Evolutionary conservation across 169 alveolate species (phyloP).

Genomic region (Plasmodium billcollinsi): DNA sequence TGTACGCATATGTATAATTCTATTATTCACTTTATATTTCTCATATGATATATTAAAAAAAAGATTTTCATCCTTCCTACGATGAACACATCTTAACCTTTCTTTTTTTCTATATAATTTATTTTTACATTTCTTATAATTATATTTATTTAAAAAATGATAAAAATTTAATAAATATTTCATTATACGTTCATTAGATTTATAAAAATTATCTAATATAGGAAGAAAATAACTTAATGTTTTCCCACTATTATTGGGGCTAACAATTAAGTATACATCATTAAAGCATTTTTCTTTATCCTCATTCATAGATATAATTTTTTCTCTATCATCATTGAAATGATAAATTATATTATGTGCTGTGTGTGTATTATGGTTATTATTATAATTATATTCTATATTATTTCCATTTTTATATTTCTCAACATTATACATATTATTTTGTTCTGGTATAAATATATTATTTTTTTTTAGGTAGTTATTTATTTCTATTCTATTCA

Average conservation of each 20-base stretch:
- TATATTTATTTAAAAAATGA: constrained; percentile 68
- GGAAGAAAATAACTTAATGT: constrained; percentile 77
- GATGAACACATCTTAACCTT: constrained; percentile 22
- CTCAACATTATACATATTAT: constrained; percentile 42
- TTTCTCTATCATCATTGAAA: not conserved
- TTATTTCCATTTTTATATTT: constrained; percentile 19
- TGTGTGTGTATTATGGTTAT: not conserved
- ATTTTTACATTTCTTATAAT: constrained; percentile 71
- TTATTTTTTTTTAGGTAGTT: constrained; percentile 25
- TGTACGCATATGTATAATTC: constrained; percentile 45
- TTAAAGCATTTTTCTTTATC: constrained; percentile 43
- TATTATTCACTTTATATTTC: constrained; percentile 47
- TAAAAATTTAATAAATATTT: constrained; percentile 56
- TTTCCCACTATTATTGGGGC: constrained; percentile 75
- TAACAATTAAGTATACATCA: constrained; percentile 61
- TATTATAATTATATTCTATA: not conserved
- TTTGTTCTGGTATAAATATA: not conserved
- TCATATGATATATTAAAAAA: constrained; percentile 74
- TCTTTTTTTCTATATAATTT: constrained; percentile 71
- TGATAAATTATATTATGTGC: no score
- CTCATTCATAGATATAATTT: not conserved
- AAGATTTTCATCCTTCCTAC: constrained; percentile 44
- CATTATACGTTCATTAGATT: constrained; percentile 51
- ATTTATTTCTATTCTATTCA: constrained; percentile 40
- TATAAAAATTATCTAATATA: constrained; percentile 48